Conservation (phyloP, 371 early-diverging fungal species). For the Mucor circinelloides region DNA sequence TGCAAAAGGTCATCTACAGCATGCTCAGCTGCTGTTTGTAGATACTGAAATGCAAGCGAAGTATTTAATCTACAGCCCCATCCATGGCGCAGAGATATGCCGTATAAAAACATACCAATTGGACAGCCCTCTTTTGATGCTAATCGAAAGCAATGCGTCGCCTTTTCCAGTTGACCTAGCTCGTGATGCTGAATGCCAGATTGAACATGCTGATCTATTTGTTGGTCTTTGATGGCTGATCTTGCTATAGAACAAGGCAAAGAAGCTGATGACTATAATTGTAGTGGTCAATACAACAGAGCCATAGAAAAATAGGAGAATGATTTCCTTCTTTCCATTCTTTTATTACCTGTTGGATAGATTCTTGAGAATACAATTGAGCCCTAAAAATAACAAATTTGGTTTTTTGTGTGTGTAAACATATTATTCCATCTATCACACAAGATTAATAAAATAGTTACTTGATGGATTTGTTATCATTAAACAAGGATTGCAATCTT, state of each 20-base stretch:
- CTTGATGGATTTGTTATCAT: slow-evolving; percentile 2
- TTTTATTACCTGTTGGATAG: slow-evolving; percentile 18
- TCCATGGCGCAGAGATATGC: slow-evolving; percentile 78
- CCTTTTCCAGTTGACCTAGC: slow-evolving; percentile 64
- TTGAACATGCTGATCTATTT: slow-evolving; percentile 32
- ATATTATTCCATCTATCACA: background rate
- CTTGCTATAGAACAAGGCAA: background rate
- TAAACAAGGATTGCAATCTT: slow-evolving; percentile 15
- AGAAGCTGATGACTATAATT: background rate
- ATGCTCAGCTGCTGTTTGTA: slow-evolving; percentile 77
- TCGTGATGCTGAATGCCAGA: slow-evolving; percentile 71
- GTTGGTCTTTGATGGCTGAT: background rate
- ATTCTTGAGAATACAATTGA: slow-evolving; percentile 24
- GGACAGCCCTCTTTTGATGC: slow-evolving; percentile 68
- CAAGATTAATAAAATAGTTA: background rate
- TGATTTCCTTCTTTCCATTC: background rate
- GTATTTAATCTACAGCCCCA: slow-evolving; percentile 75
- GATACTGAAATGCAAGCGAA: slow-evolving; percentile 64
- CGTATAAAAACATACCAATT: slow-evolving; percentile 79
- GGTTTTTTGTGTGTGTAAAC: background rate
- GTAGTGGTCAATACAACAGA: background rate
- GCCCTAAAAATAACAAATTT: slow-evolving; percentile 12
- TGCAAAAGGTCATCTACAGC: slow-evolving; percentile 62
- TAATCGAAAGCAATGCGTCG: slow-evolving; percentile 71
- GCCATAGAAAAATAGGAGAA: background rate